phyloP scores from a whole-genome alignment of 2,329 filamentous ascomycete species.

The Cercospora nicotianae region DNA sequence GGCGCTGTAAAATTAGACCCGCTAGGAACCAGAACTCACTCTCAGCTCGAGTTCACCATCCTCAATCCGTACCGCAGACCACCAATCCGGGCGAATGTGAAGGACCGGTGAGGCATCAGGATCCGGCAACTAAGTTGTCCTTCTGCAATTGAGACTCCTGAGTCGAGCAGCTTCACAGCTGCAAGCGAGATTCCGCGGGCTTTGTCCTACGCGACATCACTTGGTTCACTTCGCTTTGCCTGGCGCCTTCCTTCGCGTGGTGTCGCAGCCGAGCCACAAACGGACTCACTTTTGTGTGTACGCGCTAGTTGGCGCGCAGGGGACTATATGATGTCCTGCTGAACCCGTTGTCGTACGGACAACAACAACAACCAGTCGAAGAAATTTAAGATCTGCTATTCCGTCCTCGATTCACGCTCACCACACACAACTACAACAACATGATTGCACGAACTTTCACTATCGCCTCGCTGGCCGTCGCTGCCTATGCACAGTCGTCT shows the following conservation, averaged over 20 bases:
- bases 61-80: background rate
- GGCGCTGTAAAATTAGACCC: background rate
- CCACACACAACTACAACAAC: slow-evolving; percentile 4
- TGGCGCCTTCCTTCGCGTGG: slow-evolving; percentile 4
- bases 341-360: background rate
- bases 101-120: background rate
- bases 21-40: background rate
- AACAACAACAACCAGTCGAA: background rate
- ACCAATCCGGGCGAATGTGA: background rate
- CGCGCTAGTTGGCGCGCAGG: background rate
- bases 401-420: background rate
- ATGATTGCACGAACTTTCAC: slow-evolving; percentile 12
- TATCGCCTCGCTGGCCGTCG: slow-evolving; percentile 8
- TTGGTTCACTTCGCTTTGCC: background rate
- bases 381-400: background rate
- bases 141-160: background rate
- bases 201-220: background rate
- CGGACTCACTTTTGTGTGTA: background rate
- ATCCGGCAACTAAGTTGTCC: background rate
- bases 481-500: slow-evolving; percentile 7
- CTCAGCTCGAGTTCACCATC: slow-evolving; percentile 9
- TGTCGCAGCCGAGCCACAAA: background rate
- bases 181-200: background rate
- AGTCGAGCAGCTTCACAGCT: background rate
- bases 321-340: background rate